Evolutionary conservation across 1,284 basidiomycete species (phyloP).

Genomic region (Ceratobasidium sp.): DNA sequence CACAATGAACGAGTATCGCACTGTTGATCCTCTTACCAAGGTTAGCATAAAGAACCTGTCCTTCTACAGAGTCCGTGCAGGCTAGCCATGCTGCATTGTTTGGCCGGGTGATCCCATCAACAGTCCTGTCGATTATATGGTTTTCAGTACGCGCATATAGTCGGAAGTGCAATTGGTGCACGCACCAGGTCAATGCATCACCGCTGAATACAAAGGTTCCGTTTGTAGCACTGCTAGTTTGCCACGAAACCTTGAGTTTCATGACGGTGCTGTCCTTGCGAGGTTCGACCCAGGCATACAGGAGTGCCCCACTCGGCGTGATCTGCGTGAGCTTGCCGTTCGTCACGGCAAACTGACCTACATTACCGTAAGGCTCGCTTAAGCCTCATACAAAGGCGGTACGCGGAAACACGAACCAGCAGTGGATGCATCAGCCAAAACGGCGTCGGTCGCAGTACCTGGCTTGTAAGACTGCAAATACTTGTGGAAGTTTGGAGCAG

Average conservation of each 20-base stretch:
- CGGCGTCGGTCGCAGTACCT: constrained; percentile 47
- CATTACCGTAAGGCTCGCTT: constrained; percentile 62
- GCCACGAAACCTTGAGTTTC: constrained; percentile 67
- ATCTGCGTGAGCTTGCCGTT: constrained; percentile 45
- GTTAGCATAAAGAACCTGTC: constrained; percentile 68
- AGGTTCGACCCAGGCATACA: constrained; percentile 67
- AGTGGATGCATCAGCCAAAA: constrained; percentile 47
- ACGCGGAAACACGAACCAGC: constrained; percentile 38
- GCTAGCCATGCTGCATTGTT: constrained; percentile 52
- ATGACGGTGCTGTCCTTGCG: constrained; percentile 62
- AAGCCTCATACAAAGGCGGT: constrained; percentile 53
- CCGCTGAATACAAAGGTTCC: constrained; percentile 54
- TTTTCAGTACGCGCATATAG: neutral
- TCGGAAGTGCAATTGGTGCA: constrained; percentile 46
- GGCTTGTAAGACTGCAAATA: constrained; percentile 64
- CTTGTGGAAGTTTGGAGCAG: constrained; percentile 74
- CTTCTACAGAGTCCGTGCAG: constrained; percentile 64
- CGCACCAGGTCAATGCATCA: constrained; percentile 53
- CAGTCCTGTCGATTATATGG: constrained; percentile 23
- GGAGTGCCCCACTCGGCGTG: constrained; percentile 48
- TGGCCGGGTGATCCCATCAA: constrained; percentile 33
- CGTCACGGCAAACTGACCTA: constrained; percentile 56
- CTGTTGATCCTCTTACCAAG: constrained; percentile 59
- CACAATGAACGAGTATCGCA: neutral
- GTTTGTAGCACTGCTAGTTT: constrained; percentile 60